A percentile compares a stretch with the other conserved stretches of the same genome.
These are phyloP conservation scores for Lyophyllum atratum DNA, from an alignment of 768 basidiomycete genomes.

Conservation along the genomic window DNA sequence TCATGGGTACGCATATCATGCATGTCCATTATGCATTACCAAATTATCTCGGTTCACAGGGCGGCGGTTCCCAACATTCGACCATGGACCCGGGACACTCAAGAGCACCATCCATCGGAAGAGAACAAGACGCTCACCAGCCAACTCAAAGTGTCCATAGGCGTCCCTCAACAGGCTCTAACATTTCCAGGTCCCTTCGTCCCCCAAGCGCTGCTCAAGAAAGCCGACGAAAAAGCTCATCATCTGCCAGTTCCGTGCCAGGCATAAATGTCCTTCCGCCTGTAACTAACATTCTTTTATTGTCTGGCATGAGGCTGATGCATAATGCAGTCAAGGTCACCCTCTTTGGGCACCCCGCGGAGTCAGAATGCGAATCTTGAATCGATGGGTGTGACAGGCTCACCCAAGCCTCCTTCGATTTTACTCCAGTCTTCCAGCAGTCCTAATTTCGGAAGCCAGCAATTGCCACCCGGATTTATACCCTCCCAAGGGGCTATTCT, in stretches of 20 bases:
- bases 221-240: slow-evolving; percentile 12
- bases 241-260: slow-evolving; percentile 28
- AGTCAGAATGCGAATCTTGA: background rate
- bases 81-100: slow-evolving; percentile 10
- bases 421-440: background rate
- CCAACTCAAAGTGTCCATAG: slow-evolving; percentile 21
- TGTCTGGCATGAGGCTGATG: background rate
- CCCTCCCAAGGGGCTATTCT: background rate
- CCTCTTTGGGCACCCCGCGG: slow-evolving; percentile 3
- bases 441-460: background rate
- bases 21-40: background rate
- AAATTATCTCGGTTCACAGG: background rate
- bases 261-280: slow-evolving; percentile 39
- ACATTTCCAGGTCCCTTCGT: slow-evolving; percentile 25
- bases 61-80: slow-evolving; percentile 20
- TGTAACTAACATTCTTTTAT: slow-evolving; percentile 24
- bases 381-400: background rate
- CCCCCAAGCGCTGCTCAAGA: slow-evolving; percentile 8
- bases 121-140: slow-evolving; percentile 4
- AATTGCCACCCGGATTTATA: background rate
- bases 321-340: slow-evolving; percentile 10
- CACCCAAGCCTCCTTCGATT: slow-evolving; percentile 3
- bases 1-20: slow-evolving; percentile 34
- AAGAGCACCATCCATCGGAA: slow-evolving; percentile 2
- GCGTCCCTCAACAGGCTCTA: slow-evolving; percentile 23